These are phyloP conservation scores for Pachyrhizus erosus DNA, from an alignment of 306 rosid species.

Conservation along the genomic window DNA sequence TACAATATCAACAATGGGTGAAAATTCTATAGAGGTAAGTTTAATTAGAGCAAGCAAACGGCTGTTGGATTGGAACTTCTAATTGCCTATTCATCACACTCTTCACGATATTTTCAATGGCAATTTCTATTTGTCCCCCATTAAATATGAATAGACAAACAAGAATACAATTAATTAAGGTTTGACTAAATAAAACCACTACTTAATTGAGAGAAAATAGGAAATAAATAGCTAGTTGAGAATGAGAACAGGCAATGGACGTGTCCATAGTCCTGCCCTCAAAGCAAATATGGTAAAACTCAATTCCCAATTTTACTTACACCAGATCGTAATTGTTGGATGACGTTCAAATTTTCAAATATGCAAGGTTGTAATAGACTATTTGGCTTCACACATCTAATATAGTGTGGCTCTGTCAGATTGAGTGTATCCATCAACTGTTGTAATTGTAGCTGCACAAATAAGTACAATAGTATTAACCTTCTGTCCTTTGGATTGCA, in stretches of 20 bases:
- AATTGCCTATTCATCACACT: slow-evolving; percentile 39
- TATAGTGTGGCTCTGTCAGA: slow-evolving; percentile 85
- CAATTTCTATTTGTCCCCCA: slow-evolving; percentile 18
- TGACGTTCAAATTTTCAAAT: slow-evolving; percentile 73
- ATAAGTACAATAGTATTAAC: slow-evolving; percentile 43
- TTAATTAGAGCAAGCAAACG: slow-evolving; percentile 21
- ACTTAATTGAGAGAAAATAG: slow-evolving; percentile 6
- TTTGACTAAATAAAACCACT: slow-evolving; percentile 18
- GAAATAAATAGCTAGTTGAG: slow-evolving; percentile 27
- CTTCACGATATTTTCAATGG: not conserved
- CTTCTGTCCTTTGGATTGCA: slow-evolving; percentile 25
- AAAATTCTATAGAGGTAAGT: slow-evolving; percentile 46
- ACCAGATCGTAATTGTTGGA: slow-evolving; percentile 87
- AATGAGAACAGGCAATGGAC: slow-evolving; percentile 27
- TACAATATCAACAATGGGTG: slow-evolving; percentile 52
- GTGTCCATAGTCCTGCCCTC: slow-evolving; percentile 30
- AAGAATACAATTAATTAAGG: slow-evolving; percentile 1
- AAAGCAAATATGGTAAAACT: slow-evolving; percentile 32
- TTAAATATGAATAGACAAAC: slow-evolving; percentile 29
- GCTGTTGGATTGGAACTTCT: not conserved
- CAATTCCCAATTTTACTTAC: slow-evolving; percentile 66
- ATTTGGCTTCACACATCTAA: slow-evolving; percentile 96
- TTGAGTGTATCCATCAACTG: slow-evolving; percentile 88
- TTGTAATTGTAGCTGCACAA: slow-evolving; percentile 89
- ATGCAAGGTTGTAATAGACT: slow-evolving; percentile 61